Percentiles rank a stretch among this genome's conserved stretches.
phyloP scores from a whole-genome alignment of 768 basidiomycete species.

The Gloeostereum incarnatum region DNA sequence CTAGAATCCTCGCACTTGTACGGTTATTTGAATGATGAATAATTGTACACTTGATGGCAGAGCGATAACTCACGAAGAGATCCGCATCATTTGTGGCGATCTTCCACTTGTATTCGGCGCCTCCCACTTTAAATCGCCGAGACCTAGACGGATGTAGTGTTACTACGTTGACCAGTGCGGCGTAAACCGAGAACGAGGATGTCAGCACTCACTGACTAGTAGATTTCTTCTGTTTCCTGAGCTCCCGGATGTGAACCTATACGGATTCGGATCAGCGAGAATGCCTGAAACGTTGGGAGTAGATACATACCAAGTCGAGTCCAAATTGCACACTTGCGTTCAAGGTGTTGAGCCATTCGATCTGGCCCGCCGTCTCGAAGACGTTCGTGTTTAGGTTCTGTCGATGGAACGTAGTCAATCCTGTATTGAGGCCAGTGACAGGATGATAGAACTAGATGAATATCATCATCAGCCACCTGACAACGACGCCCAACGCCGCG shows the following conservation, averaged over 20 bases:
- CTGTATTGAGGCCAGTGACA: slow-evolving; percentile 27
- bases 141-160: slow-evolving; percentile 23
- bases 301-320: slow-evolving; percentile 26
- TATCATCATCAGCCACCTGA: slow-evolving; percentile 2
- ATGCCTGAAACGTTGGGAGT: background rate
- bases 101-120: slow-evolving; percentile 52
- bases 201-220: slow-evolving; percentile 39
- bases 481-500: too few species aligned
- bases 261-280: background rate
- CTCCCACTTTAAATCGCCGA: slow-evolving; percentile 40
- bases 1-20: slow-evolving; percentile 40
- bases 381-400: slow-evolving; percentile 30
- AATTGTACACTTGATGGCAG: background rate
- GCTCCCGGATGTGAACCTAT: slow-evolving; percentile 30
- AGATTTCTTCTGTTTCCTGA: slow-evolving; percentile 38
- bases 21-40: background rate
- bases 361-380: slow-evolving; percentile 44
- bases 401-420: slow-evolving; percentile 38
- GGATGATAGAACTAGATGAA: slow-evolving; percentile 32
- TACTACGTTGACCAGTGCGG: background rate
- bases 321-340: slow-evolving; percentile 41
- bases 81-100: slow-evolving; percentile 29
- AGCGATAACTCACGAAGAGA: slow-evolving; percentile 35
- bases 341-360: slow-evolving; percentile 39
- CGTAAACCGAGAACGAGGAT: background rate